A percentile compares a stretch with the other conserved stretches of the same genome.
Conservation (phyloP, 2,329 filamentous ascomycete genomes). For the Plenodomus biglobosus region DNA sequence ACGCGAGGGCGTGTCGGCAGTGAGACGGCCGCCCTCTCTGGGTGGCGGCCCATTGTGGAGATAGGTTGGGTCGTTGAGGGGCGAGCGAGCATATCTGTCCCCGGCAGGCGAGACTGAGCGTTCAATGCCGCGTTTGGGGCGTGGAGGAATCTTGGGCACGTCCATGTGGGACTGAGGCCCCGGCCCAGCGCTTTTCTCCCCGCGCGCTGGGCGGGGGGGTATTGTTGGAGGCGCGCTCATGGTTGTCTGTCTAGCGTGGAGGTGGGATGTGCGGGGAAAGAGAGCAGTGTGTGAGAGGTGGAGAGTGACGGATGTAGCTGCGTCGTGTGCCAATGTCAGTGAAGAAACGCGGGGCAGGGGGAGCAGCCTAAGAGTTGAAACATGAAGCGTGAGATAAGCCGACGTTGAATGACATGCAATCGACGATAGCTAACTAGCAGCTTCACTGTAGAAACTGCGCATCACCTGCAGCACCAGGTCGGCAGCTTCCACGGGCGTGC, state of each 20-base stretch:
- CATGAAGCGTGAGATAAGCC: constrained; percentile 28
- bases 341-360: constrained; percentile 4
- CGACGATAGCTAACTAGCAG: not conserved
- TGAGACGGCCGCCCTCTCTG: constrained; percentile 40
- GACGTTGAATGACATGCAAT: not conserved
- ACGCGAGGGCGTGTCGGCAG: constrained; percentile 54
- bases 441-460: constrained; percentile 17
- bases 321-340: constrained; percentile 22
- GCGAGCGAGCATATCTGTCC: constrained; percentile 80
- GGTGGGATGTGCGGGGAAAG: constrained; percentile 17
- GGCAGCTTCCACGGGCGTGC: constrained; percentile 16
- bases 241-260: constrained; percentile 25
- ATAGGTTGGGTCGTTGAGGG: constrained; percentile 72
- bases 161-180: constrained; percentile 51
- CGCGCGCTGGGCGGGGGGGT: constrained; percentile 64
- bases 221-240: constrained; percentile 57
- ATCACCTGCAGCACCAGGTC: constrained; percentile 18
- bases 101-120: constrained; percentile 76
- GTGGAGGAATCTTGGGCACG: constrained; percentile 74
- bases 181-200: constrained; percentile 48
- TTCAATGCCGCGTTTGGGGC: constrained; percentile 68
- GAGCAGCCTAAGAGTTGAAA: constrained; percentile 21
- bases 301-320: constrained; percentile 17
- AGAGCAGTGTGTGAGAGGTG: too few species aligned
- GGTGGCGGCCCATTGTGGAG: constrained; percentile 43